Percentiles rank a stretch among this genome's conserved stretches.
These are phyloP conservation scores for Geranium brycei DNA, from an alignment of 345 rosid genomes.

Conservation along the genomic window DNA sequence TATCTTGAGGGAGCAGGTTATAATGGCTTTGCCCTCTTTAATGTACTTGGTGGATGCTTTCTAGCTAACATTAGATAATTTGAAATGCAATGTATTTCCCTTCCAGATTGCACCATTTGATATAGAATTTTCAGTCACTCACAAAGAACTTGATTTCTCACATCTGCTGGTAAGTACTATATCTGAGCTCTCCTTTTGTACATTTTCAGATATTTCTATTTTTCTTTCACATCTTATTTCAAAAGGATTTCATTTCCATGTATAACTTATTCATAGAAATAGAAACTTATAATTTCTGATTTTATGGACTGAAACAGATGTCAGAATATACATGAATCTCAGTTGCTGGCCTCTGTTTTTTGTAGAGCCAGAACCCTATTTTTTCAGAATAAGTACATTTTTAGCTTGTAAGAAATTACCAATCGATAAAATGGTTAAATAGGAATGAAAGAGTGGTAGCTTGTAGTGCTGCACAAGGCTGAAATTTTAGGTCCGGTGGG, in stretches of 20 bases:
- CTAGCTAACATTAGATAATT: neutral
- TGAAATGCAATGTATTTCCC: conserved; percentile 9
- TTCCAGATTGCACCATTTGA: conserved; percentile 91
- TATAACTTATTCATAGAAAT: too few species aligned
- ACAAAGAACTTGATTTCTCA: conserved; percentile 98
- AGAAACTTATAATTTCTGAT: neutral
- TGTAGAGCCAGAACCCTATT: too few species aligned
- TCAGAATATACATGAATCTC: neutral
- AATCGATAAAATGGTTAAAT: too few species aligned
- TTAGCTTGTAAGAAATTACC: neutral
- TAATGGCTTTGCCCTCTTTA: conserved; percentile 4
- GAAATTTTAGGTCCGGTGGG: too few species aligned
- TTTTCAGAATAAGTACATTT: too few species aligned
- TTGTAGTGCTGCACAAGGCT: too few species aligned
- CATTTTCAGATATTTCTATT: neutral
- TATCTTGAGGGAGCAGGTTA: conserved; percentile 89
- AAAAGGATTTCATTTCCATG: neutral
- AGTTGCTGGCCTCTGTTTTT: too few species aligned
- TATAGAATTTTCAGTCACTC: conserved; percentile 84
- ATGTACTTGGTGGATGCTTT: conserved; percentile 8
- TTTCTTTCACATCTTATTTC: neutral
- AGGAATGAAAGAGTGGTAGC: neutral
- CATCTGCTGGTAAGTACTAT: conserved; percentile 75
- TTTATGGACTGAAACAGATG: neutral
- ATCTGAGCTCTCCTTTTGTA: conserved; percentile 1